These are phyloP conservation scores for Pythium scleroteichum DNA, from an alignment of 352 stramenopile species.

Conservation along the genomic window DNA sequence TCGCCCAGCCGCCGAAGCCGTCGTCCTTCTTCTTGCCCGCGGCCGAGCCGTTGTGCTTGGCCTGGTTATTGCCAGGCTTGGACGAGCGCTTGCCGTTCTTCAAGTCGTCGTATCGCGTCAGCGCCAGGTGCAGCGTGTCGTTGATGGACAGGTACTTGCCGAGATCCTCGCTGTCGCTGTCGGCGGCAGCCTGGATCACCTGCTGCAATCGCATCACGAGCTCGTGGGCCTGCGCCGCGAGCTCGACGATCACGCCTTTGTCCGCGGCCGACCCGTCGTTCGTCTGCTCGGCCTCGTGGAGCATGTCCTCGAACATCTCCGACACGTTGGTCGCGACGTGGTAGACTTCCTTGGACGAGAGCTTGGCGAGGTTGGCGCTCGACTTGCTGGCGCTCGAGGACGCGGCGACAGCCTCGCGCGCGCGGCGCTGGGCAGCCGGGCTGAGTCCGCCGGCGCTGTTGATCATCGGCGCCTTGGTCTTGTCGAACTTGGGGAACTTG, in stretches of 20 bases:
- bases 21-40: slow-evolving; percentile 1
- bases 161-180: slow-evolving; percentile 56
- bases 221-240: slow-evolving; percentile 58
- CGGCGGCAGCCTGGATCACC: slow-evolving; percentile 61
- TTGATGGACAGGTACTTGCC: slow-evolving; percentile 73
- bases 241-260: slow-evolving; percentile 69
- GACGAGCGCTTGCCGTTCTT: slow-evolving; percentile 21
- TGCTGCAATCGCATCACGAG: slow-evolving; percentile 62
- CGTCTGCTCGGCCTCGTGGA: slow-evolving; percentile 63
- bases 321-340: slow-evolving; percentile 64
- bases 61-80: background rate
- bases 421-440: slow-evolving; percentile 5
- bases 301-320: slow-evolving; percentile 87
- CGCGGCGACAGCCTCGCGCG: slow-evolving; percentile 8
- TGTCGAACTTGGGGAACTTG: slow-evolving; percentile 78
- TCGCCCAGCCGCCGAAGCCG: slow-evolving; percentile 12
- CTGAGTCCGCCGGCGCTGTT: slow-evolving; percentile 11
- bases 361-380: slow-evolving; percentile 32
- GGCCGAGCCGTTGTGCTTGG: slow-evolving; percentile 22
- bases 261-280: slow-evolving; percentile 48
- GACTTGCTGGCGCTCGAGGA: slow-evolving; percentile 15
- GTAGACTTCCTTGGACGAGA: slow-evolving; percentile 61
- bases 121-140: slow-evolving; percentile 56
- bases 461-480: slow-evolving; percentile 41
- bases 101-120: slow-evolving; percentile 61